Base-by-base conservation (phyloP, 495 filamentous ascomycete species). In the Talaromyces adpressus region DNA sequence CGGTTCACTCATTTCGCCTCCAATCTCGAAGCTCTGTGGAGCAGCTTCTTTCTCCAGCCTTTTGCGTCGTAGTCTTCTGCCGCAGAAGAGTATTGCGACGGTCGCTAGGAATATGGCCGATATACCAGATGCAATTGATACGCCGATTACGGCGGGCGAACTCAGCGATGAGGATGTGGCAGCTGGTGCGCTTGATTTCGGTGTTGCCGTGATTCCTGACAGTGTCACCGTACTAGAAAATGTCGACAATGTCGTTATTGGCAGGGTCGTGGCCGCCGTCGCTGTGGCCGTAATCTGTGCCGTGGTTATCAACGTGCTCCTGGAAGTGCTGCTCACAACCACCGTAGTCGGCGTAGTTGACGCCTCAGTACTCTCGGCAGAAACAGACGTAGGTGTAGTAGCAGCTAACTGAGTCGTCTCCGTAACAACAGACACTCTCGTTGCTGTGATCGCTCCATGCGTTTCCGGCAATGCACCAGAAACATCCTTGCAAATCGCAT, bases 381-480 rank as follows among this genome's bases (percentile, higher is more conserved):
- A 16, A 18, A 52, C 23, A 57, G 53, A 58, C 20, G 53, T 64
- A 12, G 36, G 14, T 32, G 56, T 5, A 18, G 51, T 34, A 29
- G 66, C 32, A 18, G 30, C 52, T 30, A 49, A 56, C 2, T 57
- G 22, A 5, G 68, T 67, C 18, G 63, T 70, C 4, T 73, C 71
- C 7, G 72, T 68, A 47, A 66, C 67, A 20, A 68, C 68, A 34
- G 76, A 59, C 14, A 84, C 69, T 34, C 86, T 71, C 0, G 85
- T 87, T 12, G 87, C 86, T 6, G 82, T 83, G 22, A 89, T 82
- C 8, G 81, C 81, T 34, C 78, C 62, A 73, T 88, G 86, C 12
- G 87, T 89, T 65, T 80, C 81, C 9, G 80, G 72, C 20, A 85
- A 68, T 36, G 87, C 83, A 20, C 75, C 76, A 12, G 73, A 58